These are phyloP conservation scores for Xylaria sp. DNA, from an alignment of 2,329 filamentous ascomycete species.

Conservation along the genomic window DNA sequence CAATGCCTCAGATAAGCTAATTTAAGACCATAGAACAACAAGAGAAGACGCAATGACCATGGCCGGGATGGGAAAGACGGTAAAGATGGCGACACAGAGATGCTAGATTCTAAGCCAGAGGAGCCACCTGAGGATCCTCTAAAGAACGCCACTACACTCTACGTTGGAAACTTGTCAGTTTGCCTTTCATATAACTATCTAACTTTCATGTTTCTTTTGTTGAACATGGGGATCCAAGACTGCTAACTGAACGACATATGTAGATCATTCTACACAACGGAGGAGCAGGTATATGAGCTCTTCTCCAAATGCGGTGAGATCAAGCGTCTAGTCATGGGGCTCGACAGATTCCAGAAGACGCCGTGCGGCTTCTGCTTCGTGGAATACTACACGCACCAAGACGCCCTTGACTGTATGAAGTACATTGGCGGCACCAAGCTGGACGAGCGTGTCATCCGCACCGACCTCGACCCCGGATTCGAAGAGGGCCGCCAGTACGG, in stretches of 20 bases:
- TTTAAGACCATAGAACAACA: constrained; percentile 64
- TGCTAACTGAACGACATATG: constrained; percentile 32
- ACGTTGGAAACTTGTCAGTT: constrained; percentile 91
- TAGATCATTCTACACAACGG: constrained; percentile 96
- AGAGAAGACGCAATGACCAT: constrained; percentile 71
- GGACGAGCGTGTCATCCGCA: constrained; percentile 95
- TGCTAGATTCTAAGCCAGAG: constrained; percentile 55
- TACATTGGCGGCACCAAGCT: constrained; percentile 98
- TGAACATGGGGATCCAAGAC: not conserved
- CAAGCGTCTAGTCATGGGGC: constrained; percentile 96
- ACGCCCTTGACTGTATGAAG: constrained; percentile 97
- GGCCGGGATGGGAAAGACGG: constrained; percentile 64
- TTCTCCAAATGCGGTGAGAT: constrained; percentile 98
- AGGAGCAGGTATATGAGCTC: constrained; percentile 98
- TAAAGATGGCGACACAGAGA: constrained; percentile 62
- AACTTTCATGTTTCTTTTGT: not conserved
- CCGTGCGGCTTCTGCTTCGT: constrained; percentile 99
- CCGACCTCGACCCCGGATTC: constrained; percentile 95
- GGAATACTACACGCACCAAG: constrained; percentile 98
- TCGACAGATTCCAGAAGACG: constrained; percentile 96
- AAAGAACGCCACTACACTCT: constrained; percentile 89
- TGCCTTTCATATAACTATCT: constrained; percentile 11
- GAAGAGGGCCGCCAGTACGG: constrained; percentile 96
- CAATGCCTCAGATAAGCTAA: constrained; percentile 20
- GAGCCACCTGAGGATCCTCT: constrained; percentile 79